Evolutionary conservation across 169 alveolate species (phyloP).

Genomic region (Theileria parva): DNA sequence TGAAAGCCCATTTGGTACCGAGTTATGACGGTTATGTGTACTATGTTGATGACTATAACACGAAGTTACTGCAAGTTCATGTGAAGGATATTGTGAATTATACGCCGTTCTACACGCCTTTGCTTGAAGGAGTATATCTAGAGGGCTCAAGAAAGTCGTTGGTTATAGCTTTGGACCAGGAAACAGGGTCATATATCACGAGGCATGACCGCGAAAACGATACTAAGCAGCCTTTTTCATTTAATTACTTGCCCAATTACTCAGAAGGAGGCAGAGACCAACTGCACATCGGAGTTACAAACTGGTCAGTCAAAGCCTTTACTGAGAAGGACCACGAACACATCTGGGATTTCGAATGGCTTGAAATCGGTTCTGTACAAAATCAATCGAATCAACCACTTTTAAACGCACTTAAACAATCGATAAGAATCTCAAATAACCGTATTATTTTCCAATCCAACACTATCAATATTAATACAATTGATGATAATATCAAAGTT

Average conservation of each 20-base stretch:
- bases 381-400: constrained; percentile 18
- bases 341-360: constrained; percentile 65
- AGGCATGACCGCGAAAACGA: constrained; percentile 13
- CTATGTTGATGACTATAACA: constrained; percentile 70
- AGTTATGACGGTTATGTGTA: constrained; percentile 72
- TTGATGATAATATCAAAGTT: no score
- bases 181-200: constrained; percentile 50
- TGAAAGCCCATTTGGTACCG: constrained; percentile 51
- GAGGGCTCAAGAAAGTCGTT: constrained; percentile 73
- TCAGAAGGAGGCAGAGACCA: constrained; percentile 25
- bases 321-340: constrained; percentile 50
- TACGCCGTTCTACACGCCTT: constrained; percentile 77
- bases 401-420: constrained; percentile 23
- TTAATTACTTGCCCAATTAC: background rate
- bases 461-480: no score
- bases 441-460: no score
- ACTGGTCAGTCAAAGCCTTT: constrained; percentile 65
- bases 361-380: constrained; percentile 61
- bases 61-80: constrained; percentile 68
- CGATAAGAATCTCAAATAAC: constrained; percentile 5
- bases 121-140: constrained; percentile 72
- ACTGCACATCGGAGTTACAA: constrained; percentile 54
- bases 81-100: constrained; percentile 77
- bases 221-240: background rate
- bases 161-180: constrained; percentile 61